These are phyloP conservation scores for Teratosphaeria epicoccoides DNA, from an alignment of 2,329 filamentous ascomycete genomes.

Conservation along the genomic window DNA sequence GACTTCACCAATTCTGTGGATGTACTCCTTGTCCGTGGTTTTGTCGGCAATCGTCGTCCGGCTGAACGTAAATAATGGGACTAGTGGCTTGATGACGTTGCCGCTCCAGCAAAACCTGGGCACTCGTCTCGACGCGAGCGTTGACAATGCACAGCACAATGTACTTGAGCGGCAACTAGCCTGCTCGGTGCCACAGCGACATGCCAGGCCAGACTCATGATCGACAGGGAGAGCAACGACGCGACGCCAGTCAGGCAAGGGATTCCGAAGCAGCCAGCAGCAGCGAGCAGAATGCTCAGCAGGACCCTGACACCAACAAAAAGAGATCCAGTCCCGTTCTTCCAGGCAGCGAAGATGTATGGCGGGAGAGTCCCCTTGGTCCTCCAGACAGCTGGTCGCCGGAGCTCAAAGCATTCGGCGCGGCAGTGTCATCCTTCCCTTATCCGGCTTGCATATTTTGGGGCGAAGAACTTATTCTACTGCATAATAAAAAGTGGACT, in stretches of 20 bases:
- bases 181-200: not conserved
- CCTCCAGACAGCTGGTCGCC: conserved; percentile 27
- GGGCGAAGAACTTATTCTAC: conserved; percentile 27
- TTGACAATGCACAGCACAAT: not conserved
- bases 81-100: no score
- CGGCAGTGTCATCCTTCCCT: conserved; percentile 30
- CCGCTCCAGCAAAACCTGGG: no score
- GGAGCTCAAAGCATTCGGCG: conserved; percentile 15
- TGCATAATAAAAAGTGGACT: conserved; percentile 34
- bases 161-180: not conserved
- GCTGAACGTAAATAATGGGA: no score
- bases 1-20: no score
- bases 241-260: not conserved
- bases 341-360: conserved; percentile 8
- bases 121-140: not conserved
- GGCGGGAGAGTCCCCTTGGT: conserved; percentile 21
- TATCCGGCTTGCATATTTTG: conserved; percentile 35
- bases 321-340: not conserved
- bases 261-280: not conserved
- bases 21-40: no score
- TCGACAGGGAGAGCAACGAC: not conserved
- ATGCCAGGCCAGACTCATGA: not conserved
- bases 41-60: no score
- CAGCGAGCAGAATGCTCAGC: not conserved
- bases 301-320: not conserved